Evolutionary conservation across 2,329 filamentous ascomycete species (phyloP), one percentile per base, ranked within the genome.

Genomic region (Sphaerulina populicola): DNA sequence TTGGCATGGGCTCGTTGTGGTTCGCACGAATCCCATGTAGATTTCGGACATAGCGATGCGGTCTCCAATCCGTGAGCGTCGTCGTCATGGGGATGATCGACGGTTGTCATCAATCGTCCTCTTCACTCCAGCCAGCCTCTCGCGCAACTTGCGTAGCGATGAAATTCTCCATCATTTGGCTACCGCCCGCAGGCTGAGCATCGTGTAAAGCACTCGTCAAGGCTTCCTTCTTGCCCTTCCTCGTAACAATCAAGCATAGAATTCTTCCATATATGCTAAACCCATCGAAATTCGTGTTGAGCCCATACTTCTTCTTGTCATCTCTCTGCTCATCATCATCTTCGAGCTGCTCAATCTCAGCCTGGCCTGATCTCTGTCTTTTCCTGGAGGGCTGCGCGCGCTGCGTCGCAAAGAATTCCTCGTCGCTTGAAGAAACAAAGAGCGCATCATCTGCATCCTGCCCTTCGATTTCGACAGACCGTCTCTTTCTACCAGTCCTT

Each of bases 191-290:
- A 36, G 60, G 55, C 10, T 53, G 56, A 10, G 47, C 53, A 6
- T 52, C 42, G 15, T 62, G 61, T 7, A 50, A 57, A 12, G 53
- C 52, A 30, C 30, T 15, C 6, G 38, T 29, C 14, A 55, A 42
- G 12, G 61, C 40, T 23, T 58, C 66, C 58, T 71, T 77, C 59
- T 69, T 73, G 43, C 74, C 77, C 57, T 82, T 84, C 55, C 85
- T 82, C 66, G 85, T 86, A 68, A 98, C 83, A 7, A 98, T 85
- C 52, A 98, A 76, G 69, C 90, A 97, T 23, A 98, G 74, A 42
- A 95, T 88, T 60, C 88, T 85, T 9, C 93, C 89, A 71, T 95
- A 94, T 64, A 98, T 96, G 62, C 85, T 87, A 71, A 97, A 97
- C 7, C 93, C 91, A 63, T 97, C 89, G 70, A 97, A 98, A 11